Evolutionary conservation across 208 protist genomes (phyloP), one percentile per base, ranked within the genome.

Genomic region (Trypanosoma caninum): DNA sequence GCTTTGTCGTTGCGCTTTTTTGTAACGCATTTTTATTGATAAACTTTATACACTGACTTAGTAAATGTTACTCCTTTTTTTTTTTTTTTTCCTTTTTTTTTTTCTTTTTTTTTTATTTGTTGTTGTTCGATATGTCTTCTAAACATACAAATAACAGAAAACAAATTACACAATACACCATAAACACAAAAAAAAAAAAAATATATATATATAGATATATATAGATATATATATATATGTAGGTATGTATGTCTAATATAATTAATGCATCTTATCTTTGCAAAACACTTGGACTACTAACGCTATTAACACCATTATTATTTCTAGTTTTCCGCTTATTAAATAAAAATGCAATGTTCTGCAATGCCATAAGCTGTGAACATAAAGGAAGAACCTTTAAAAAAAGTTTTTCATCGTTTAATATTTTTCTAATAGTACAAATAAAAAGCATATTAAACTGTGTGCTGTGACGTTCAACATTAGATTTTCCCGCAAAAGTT

Each of bases 351-450:
- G 69, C 44, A 0, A 89, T 52, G 2, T 78, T 65, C 57, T 87
- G 74, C 34, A 94, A 52, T 30, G 83, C 73, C 11, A 80, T 79
- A 37, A 94, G 65, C 58, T 94, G 87, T 10, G 72, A 72, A 62
- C 83, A 94, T 25, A 94, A 66, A 18, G 87, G 80, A 0, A 64
- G 76, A 0, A 72, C 83, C 2, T 76, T 64, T 31, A 61, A 67
- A 52, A 82, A 87, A 11, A 80, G 31, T 18, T 69, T 41, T n/a
- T 90, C 77, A 40, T 89, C 72, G 2, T 41, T 11, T 14, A 91
- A 10, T 33, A 84, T 11, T 25, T 72, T 53, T n/a, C 78, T 65
- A 11, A 94, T 48, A 7, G 64, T 72, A n/a, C 59, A 53, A 72
- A 86, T 80, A 59, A 94, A 90, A 7, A 67, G 50, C 23, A 76